Evolutionary conservation across 2,329 filamentous ascomycete genomes (phyloP).

Genomic region (Hymenoscyphus linearis): DNA sequence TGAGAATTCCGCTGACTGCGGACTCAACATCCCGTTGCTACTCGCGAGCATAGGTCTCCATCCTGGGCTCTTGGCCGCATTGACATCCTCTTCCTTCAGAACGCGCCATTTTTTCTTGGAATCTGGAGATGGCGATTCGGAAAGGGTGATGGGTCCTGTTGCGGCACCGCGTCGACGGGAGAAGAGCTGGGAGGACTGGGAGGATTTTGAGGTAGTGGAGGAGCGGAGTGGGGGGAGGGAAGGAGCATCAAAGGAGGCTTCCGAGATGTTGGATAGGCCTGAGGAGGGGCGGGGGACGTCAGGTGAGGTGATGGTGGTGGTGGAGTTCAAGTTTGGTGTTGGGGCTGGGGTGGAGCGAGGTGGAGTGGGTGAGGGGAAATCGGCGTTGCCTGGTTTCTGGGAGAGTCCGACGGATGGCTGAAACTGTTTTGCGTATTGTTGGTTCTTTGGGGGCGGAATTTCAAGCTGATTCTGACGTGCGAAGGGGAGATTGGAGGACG

Average conservation of each 20-base stretch:
- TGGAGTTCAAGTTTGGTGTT: not conserved
- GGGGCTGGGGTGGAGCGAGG: not conserved
- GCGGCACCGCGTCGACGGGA: slow-evolving; percentile 1
- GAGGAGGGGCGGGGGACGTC: not conserved
- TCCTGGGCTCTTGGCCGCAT: slow-evolving; percentile 21
- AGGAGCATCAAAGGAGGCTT: not conserved
- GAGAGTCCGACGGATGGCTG: not conserved
- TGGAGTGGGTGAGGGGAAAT: not conserved
- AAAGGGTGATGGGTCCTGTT: slow-evolving; percentile 36
- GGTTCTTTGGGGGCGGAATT: not conserved
- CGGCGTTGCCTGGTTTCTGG: not conserved
- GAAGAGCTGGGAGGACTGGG: not conserved
- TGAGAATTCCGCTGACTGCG: not conserved
- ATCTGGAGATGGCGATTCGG: slow-evolving; percentile 39
- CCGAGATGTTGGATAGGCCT: slow-evolving; percentile 3
- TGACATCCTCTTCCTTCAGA: slow-evolving; percentile 21
- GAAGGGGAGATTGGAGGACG: slow-evolving; percentile 3
- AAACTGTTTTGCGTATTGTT: not conserved
- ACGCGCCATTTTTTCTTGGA: slow-evolving; percentile 24
- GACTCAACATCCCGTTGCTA: not conserved
- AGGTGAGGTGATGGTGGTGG: slow-evolving; percentile 2
- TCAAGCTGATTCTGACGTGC: not conserved
- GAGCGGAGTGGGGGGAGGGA: slow-evolving; percentile 2
- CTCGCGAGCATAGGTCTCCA: slow-evolving; percentile 25
- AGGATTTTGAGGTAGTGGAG: slow-evolving; percentile 2